Conservation (phyloP, 306 rosid genomes). For the Adenanthera pavonina region DNA sequence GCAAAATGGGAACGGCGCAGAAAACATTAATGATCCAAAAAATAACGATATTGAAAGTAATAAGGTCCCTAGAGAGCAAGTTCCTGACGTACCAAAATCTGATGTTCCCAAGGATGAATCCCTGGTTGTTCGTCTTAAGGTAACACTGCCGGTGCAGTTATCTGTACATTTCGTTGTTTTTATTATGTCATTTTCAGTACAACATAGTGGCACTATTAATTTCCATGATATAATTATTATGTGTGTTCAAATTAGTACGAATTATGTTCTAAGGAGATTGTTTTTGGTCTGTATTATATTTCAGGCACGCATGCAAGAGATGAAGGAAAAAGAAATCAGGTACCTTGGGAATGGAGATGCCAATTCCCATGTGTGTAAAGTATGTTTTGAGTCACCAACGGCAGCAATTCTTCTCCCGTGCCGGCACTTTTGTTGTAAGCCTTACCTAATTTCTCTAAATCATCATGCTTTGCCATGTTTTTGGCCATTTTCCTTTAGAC, state of each 20-base stretch:
- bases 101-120: conserved; percentile 73
- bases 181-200: neutral
- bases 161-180: conserved; percentile 26
- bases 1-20: conserved; percentile 49
- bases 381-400: conserved; percentile 89
- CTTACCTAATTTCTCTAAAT: neutral
- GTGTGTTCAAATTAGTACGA: conserved; percentile 18
- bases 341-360: conserved; percentile 81
- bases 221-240: neutral
- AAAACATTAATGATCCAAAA: conserved; percentile 47
- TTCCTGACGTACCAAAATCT: conserved; percentile 49
- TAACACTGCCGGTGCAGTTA: conserved; percentile 26
- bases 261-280: neutral
- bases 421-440: conserved; percentile 95
- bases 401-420: conserved; percentile 97
- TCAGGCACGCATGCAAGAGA: conserved; percentile 97
- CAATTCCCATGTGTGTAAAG: conserved; percentile 91
- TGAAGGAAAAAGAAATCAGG: conserved; percentile 89
- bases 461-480: neutral
- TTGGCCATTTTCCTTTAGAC: conserved; percentile 28
- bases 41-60: conserved; percentile 44
- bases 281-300: conserved; percentile 28
- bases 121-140: conserved; percentile 90
- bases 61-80: conserved; percentile 46
- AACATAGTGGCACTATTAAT: neutral